These are phyloP conservation scores for Panaeolus cyanescens DNA, from an alignment of 768 basidiomycete species.

Conservation along the genomic window DNA sequence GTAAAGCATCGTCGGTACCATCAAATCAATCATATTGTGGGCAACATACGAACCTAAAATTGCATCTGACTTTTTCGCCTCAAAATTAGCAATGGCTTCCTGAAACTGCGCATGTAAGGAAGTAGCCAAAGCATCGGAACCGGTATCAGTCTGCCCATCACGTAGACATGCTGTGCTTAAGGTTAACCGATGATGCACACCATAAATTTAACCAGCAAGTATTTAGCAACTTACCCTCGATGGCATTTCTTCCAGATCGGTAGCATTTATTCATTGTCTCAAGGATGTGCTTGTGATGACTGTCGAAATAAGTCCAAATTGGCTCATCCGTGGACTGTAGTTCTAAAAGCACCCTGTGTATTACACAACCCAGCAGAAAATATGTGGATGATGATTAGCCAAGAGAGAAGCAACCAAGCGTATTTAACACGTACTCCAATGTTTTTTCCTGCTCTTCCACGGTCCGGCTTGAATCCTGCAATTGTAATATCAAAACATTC, in stretches of 20 bases:
- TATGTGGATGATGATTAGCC: neutral
- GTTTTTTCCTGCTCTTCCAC: slow-evolving; percentile 97
- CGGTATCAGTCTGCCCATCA: slow-evolving; percentile 36
- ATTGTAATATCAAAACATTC: slow-evolving; percentile 68
- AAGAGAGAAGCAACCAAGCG: neutral
- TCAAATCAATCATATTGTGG: neutral
- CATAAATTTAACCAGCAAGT: neutral
- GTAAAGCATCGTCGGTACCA: neutral
- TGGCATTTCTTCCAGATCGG: slow-evolving; percentile 46
- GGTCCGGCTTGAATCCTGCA: slow-evolving; percentile 77
- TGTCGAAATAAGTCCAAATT: slow-evolving; percentile 94
- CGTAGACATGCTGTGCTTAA: slow-evolving; percentile 46
- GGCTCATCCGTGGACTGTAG: slow-evolving; percentile 87
- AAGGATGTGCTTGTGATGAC: slow-evolving; percentile 86
- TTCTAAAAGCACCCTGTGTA: slow-evolving; percentile 79
- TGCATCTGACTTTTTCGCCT: slow-evolving; percentile 62
- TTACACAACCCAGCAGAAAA: slow-evolving; percentile 1
- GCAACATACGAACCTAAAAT: slow-evolving; percentile 50
- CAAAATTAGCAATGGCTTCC: slow-evolving; percentile 57
- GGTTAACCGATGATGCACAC: slow-evolving; percentile 6
- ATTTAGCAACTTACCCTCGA: slow-evolving; percentile 48
- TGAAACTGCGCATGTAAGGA: slow-evolving; percentile 61
- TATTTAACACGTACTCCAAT: slow-evolving; percentile 64
- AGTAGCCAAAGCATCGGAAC: slow-evolving; percentile 39
- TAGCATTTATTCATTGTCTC: slow-evolving; percentile 71